phyloP scores from a whole-genome alignment of 2,329 filamentous ascomycete species.

The Colletotrichum plurivorum region DNA sequence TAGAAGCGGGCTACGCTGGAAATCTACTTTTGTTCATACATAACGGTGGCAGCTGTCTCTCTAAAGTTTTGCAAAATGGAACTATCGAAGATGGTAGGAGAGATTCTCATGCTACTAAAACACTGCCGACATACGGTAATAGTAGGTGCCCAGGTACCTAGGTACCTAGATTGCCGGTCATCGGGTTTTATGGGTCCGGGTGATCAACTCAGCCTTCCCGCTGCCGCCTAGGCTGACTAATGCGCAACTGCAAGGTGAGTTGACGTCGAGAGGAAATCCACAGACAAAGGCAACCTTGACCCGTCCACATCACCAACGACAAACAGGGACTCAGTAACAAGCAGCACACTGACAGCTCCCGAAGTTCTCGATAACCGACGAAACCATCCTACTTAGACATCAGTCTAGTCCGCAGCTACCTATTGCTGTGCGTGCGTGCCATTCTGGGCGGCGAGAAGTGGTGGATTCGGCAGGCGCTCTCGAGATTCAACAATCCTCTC shows the following conservation, averaged over 20 bases:
- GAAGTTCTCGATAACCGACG: slow-evolving; percentile 4
- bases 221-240: slow-evolving; percentile 40
- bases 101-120: no score
- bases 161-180: no score
- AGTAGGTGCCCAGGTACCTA: no score
- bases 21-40: no score
- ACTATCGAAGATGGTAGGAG: no score
- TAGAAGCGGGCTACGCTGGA: no score
- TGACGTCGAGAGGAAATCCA: slow-evolving; percentile 47
- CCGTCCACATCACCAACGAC: slow-evolving; percentile 53
- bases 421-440: slow-evolving; percentile 17
- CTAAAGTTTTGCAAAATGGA: no score
- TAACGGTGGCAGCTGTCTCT: no score
- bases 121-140: no score
- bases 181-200: slow-evolving; percentile 9
- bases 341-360: slow-evolving; percentile 15
- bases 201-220: slow-evolving; percentile 34
- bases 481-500: neutral
- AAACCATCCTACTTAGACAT: neutral
- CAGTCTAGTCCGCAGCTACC: slow-evolving; percentile 1
- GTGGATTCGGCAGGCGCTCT: slow-evolving; percentile 32
- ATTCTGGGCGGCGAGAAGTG: slow-evolving; percentile 32
- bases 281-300: slow-evolving; percentile 53
- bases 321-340: slow-evolving; percentile 42
- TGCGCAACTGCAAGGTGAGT: slow-evolving; percentile 38